Evolutionary conservation across 768 basidiomycete species (phyloP).

Genomic region (Leccinum olivaceopallidum): DNA sequence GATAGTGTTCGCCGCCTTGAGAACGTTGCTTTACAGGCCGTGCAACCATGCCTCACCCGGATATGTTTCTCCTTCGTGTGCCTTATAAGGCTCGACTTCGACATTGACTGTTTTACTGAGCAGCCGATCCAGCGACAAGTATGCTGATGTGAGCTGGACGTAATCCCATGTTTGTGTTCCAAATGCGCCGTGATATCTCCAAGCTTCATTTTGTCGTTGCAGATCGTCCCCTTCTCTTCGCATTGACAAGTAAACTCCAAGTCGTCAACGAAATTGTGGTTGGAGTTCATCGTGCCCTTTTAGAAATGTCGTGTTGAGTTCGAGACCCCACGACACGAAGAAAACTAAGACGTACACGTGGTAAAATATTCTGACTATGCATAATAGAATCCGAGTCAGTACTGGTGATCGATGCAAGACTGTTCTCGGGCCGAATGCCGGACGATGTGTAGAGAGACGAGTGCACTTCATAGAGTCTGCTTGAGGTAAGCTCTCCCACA

Average conservation of each 20-base stretch:
- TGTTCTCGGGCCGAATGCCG: background rate
- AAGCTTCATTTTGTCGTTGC: conserved; percentile 2
- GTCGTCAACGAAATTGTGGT: background rate
- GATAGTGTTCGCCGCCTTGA: too few relatives aligned
- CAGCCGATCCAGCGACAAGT: background rate
- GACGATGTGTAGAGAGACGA: background rate
- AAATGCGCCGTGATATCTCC: conserved; percentile 1
- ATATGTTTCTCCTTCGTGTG: too few relatives aligned
- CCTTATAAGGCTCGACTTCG: conserved; percentile 2
- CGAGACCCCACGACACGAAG: background rate
- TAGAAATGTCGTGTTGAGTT: background rate
- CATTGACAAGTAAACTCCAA: conserved; percentile 5
- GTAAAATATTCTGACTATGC: too few relatives aligned
- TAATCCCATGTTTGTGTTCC: background rate
- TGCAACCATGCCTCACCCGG: too few relatives aligned
- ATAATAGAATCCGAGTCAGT: too few relatives aligned
- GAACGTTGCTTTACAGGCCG: too few relatives aligned
- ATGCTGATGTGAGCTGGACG: background rate
- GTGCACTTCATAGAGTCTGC: background rate
- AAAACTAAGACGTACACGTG: too few relatives aligned
- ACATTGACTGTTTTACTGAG: background rate
- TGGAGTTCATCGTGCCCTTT: conserved; percentile 9
- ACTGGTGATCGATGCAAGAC: too few relatives aligned
- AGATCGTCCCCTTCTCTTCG: background rate
- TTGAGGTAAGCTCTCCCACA: too few relatives aligned